Conservation (phyloP, 257 asterid species). For the Gentiana straminea region DNA sequence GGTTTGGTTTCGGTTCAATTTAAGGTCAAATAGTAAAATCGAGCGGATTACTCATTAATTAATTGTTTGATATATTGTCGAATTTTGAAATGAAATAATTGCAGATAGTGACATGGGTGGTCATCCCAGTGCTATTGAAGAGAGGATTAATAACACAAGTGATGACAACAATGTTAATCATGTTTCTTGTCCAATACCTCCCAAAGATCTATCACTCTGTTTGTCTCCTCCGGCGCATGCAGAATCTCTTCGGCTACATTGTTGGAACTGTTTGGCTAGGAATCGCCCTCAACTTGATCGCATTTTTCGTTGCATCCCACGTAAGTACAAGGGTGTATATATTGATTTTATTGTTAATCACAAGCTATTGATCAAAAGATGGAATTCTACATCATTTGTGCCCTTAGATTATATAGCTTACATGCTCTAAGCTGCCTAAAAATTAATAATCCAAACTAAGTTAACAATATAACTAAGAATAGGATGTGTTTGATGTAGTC, state of each 20-base stretch:
- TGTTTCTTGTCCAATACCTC: conserved; percentile 67
- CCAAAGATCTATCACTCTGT: conserved; percentile 93
- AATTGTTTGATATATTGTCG: neutral
- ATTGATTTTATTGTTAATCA: no score
- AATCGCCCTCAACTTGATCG: conserved; percentile 91
- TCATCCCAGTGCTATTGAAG: conserved; percentile 46
- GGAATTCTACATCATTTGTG: no score
- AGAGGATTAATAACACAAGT: conserved; percentile 62
- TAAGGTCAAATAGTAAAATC: no score
- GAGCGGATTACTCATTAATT: no score
- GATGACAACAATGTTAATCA: conserved; percentile 56
- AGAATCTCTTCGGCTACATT: conserved; percentile 74
- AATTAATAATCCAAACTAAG: no score
- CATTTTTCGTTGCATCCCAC: conserved; percentile 86
- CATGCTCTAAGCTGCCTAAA: no score
- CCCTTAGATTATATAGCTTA: no score
- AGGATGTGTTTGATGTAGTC: no score
- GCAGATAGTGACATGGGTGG: conserved; percentile 84
- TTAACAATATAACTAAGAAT: no score
- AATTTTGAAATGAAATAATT: conserved; percentile 1
- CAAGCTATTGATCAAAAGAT: no score
- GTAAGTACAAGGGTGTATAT: conserved; percentile 24
- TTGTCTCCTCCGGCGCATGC: conserved; percentile 75
- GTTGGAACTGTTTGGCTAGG: conserved; percentile 99
- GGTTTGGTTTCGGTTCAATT: no score